These are phyloP conservation scores for Penicillium rolfsii DNA, from an alignment of 2,329 filamentous ascomycete species.

Conservation along the genomic window DNA sequence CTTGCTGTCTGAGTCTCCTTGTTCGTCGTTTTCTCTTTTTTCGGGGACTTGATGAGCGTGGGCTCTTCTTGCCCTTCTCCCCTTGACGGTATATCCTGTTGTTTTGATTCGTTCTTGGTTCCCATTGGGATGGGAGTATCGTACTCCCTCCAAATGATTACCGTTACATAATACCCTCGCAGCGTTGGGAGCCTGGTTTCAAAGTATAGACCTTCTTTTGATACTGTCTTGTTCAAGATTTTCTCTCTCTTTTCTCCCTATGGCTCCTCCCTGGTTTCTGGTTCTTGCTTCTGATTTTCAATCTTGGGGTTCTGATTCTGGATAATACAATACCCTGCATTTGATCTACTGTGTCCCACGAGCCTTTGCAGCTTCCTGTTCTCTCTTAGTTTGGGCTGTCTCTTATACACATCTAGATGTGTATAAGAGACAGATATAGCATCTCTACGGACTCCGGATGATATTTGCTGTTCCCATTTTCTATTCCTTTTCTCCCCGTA, in stretches of 20 bases:
- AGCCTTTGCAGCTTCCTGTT: slow-evolving; percentile 5
- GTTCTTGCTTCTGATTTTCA: slow-evolving; percentile 3
- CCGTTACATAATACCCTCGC: slow-evolving; percentile 28
- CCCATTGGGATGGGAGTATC: slow-evolving; percentile 4
- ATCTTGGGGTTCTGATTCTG: slow-evolving; percentile 8
- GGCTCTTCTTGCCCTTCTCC: slow-evolving; percentile 1
- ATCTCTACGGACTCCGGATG: slow-evolving; percentile 26
- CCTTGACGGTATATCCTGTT: slow-evolving; percentile 5
- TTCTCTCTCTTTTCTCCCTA: background rate
- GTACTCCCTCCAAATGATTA: slow-evolving; percentile 21
- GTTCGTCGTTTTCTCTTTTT: slow-evolving; percentile 9
- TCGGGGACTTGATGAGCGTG: slow-evolving; percentile 8
- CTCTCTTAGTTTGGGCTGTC: background rate
- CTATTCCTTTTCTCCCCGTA: too few species aligned
- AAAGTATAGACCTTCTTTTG: slow-evolving; percentile 28
- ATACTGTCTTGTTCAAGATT: slow-evolving; percentile 15
- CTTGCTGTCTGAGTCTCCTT: background rate
- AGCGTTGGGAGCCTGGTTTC: slow-evolving; percentile 23
- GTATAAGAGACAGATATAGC: too few species aligned
- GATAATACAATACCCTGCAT: slow-evolving; percentile 36
- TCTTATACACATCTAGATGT: too few species aligned
- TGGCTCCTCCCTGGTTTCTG: background rate
- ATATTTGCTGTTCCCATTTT: slow-evolving; percentile 3
- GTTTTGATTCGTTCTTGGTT: slow-evolving; percentile 4
- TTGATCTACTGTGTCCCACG: slow-evolving; percentile 13